Percentiles rank a stretch among this genome's conserved stretches.
phyloP scores from a whole-genome alignment of 108 stramenopile genomes.

The Nitzschia sp. region DNA sequence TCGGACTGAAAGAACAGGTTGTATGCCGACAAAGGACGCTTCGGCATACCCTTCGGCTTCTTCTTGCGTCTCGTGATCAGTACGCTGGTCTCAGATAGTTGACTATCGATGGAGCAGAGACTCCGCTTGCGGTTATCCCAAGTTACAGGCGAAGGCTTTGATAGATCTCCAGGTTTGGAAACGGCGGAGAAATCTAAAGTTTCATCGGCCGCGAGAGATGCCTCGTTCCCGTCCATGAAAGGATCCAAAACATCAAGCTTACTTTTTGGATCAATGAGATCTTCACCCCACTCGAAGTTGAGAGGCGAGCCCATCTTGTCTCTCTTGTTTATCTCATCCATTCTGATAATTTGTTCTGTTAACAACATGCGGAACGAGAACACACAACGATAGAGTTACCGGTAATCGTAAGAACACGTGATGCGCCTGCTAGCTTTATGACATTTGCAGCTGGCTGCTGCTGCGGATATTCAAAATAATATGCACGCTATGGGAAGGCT shows the following conservation, averaged over 20 bases:
- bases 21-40: constrained; percentile 38
- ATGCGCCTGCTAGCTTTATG: too few species aligned
- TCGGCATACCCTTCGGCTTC: constrained; percentile 41
- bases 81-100: neutral
- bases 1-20: constrained; percentile 37
- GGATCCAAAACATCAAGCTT: constrained; percentile 8
- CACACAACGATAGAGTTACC: too few species aligned
- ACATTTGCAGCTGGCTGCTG: too few species aligned
- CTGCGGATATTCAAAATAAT: too few species aligned
- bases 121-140: constrained; percentile 4
- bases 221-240: constrained; percentile 11
- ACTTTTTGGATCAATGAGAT: neutral
- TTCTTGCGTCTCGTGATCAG: constrained; percentile 7
- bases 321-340: neutral
- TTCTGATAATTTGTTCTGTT: too few species aligned
- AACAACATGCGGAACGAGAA: too few species aligned
- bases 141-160: neutral
- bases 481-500: too few species aligned
- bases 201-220: constrained; percentile 1
- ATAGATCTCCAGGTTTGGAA: neutral
- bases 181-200: neutral
- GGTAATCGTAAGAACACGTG: too few species aligned
- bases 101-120: neutral
- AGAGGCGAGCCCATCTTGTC: neutral
- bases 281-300: constrained; percentile 11